These are phyloP conservation scores for Megacollybia marginata DNA, from an alignment of 768 basidiomycete genomes.

Conservation along the genomic window DNA sequence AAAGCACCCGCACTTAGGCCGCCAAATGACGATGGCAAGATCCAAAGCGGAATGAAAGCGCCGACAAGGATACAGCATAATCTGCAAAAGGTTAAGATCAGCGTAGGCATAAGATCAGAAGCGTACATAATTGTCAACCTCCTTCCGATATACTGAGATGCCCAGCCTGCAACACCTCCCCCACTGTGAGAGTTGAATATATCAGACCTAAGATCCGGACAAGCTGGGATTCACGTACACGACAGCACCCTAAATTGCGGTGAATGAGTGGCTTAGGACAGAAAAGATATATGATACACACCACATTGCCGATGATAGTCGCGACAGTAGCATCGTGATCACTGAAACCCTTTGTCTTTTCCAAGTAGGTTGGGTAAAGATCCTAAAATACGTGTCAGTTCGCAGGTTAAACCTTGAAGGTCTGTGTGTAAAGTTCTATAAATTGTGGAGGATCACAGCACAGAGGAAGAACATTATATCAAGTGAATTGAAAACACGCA, in stretches of 20 bases:
- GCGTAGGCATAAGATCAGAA: background rate
- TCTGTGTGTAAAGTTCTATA: background rate
- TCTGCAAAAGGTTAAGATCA: too few relatives aligned
- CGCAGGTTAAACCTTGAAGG: too few relatives aligned
- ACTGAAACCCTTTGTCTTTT: slow-evolving; percentile 53
- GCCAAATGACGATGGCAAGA: slow-evolving; percentile 62
- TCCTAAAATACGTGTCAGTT: slow-evolving; percentile 30
- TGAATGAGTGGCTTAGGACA: background rate
- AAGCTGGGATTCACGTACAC: background rate
- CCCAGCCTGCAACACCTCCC: slow-evolving; percentile 63
- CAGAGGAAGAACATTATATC: too few relatives aligned
- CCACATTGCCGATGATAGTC: slow-evolving; percentile 76
- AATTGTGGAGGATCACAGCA: background rate
- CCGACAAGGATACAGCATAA: slow-evolving; percentile 14
- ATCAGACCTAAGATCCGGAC: background rate
- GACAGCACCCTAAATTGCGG: background rate
- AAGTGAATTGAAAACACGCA: slow-evolving; percentile 11
- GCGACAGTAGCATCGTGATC: slow-evolving; percentile 55
- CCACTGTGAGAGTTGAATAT: slow-evolving; percentile 23
- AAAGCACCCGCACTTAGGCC: slow-evolving; percentile 79
- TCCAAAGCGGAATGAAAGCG: slow-evolving; percentile 76
- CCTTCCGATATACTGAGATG: slow-evolving; percentile 73
- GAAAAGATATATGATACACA: slow-evolving; percentile 16
- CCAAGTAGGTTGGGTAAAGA: slow-evolving; percentile 75
- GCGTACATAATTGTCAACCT: slow-evolving; percentile 71